These are phyloP conservation scores for Solidago caesia DNA, from an alignment of 129 eudicot species.

Conservation along the genomic window DNA sequence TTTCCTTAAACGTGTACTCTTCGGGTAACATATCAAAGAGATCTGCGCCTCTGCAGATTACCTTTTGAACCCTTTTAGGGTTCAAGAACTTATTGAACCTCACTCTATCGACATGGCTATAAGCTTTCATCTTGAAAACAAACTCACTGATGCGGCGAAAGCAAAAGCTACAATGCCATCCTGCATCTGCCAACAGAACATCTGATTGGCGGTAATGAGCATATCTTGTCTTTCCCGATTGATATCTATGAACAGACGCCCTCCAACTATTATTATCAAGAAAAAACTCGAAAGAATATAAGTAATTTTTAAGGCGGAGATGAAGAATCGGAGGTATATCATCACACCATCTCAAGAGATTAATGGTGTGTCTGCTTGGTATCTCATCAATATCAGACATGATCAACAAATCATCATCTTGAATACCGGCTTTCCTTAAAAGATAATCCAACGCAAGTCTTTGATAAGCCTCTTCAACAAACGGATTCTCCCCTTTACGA, in stretches of 20 bases:
- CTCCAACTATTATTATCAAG: slow-evolving; percentile 83
- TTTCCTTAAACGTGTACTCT: slow-evolving; percentile 80
- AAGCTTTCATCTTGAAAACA: slow-evolving; percentile 91
- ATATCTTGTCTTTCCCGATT: slow-evolving; percentile 66
- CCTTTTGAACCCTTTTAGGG: slow-evolving; percentile 71
- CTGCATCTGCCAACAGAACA: slow-evolving; percentile 80
- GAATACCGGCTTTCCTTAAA: slow-evolving; percentile 69
- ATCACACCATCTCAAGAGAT: slow-evolving; percentile 89
- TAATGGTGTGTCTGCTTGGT: slow-evolving; percentile 85
- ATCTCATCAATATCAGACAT: slow-evolving; percentile 96
- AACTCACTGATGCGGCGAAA: slow-evolving; percentile 74
- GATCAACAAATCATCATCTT: slow-evolving; percentile 81
- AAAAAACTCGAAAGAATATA: slow-evolving; percentile 82
- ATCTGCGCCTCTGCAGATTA: slow-evolving; percentile 78
- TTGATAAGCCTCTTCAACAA: slow-evolving; percentile 90
- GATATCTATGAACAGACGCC: slow-evolving; percentile 77
- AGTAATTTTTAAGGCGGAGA: slow-evolving; percentile 68
- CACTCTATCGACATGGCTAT: slow-evolving; percentile 81
- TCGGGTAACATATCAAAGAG: slow-evolving; percentile 92
- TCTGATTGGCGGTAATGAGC: slow-evolving; percentile 90
- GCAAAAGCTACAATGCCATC: slow-evolving; percentile 98
- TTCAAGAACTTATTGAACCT: slow-evolving; percentile 67
- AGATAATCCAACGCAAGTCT: slow-evolving; percentile 78
- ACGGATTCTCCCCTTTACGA: slow-evolving; percentile 76
- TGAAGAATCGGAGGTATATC: slow-evolving; percentile 72